A percentile compares a stretch with the other conserved stretches of the same genome.
These are phyloP conservation scores for Nannochloris sp. DNA, from an alignment of 139 green algal species.

Conservation along the genomic window DNA sequence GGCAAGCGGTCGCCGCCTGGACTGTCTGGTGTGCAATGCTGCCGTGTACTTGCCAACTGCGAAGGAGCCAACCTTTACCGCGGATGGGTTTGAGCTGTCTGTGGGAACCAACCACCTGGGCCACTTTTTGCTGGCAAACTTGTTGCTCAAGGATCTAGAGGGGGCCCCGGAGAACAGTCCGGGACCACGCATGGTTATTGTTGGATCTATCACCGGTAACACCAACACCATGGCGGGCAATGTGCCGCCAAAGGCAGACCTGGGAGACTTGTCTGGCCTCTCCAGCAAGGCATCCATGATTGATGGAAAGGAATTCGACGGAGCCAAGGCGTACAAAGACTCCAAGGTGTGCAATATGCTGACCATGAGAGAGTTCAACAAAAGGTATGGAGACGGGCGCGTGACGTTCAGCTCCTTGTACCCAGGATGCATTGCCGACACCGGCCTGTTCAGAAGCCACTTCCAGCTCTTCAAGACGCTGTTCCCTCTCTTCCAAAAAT, in stretches of 20 bases:
- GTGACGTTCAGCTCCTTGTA: slow-evolving; percentile 86
- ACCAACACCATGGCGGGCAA: slow-evolving; percentile 90
- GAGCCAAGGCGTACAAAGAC: slow-evolving; percentile 97
- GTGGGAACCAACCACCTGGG: slow-evolving; percentile 83
- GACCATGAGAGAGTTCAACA: slow-evolving; percentile 82
- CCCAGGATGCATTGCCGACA: slow-evolving; percentile 93
- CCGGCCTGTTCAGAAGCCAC: slow-evolving; percentile 87
- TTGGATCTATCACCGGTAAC: slow-evolving; percentile 94
- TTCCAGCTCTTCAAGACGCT: slow-evolving; percentile 64
- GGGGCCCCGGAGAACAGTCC: slow-evolving; percentile 41
- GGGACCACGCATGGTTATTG: slow-evolving; percentile 67
- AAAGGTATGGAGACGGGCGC: slow-evolving; percentile 47
- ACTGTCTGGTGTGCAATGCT: slow-evolving; percentile 85
- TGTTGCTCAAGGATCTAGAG: slow-evolving; percentile 77
- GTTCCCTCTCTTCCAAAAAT: slow-evolving; percentile 94
- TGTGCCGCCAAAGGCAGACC: slow-evolving; percentile 82
- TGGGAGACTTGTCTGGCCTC: slow-evolving; percentile 80
- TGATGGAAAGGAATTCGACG: slow-evolving; percentile 78
- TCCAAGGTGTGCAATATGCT: slow-evolving; percentile 97
- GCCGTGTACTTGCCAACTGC: slow-evolving; percentile 84
- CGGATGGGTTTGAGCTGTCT: slow-evolving; percentile 80
- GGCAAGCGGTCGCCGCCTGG: slow-evolving; percentile 49
- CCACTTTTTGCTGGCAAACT: slow-evolving; percentile 85
- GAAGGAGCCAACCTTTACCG: slow-evolving; percentile 77
- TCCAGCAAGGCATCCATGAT: slow-evolving; percentile 65